A percentile compares a stretch with the other conserved stretches of the same genome.
Conservation (phyloP, 306 rosid genomes). For the Glycine tomentella region DNA sequence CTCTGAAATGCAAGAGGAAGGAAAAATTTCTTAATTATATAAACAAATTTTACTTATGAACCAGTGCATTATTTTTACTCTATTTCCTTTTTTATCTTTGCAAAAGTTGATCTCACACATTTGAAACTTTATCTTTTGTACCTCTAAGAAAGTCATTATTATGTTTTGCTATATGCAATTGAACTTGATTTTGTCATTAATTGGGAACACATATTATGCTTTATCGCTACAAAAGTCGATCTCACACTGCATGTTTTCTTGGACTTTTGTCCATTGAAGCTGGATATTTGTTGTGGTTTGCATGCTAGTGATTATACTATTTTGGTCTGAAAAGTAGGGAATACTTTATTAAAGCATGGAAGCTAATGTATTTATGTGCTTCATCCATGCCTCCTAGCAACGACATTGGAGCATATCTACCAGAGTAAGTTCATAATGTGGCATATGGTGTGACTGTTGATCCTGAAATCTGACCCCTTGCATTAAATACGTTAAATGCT, state of each 20-base stretch:
- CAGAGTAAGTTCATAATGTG: constrained; percentile 83
- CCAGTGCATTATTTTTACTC: not conserved
- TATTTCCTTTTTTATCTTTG: not conserved
- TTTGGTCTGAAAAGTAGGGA: constrained; percentile 61
- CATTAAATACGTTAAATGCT: constrained; percentile 82
- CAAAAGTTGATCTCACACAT: not conserved
- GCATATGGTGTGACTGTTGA: constrained; percentile 67
- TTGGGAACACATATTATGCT: not conserved
- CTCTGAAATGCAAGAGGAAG: constrained; percentile 1
- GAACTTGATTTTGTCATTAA: constrained; percentile 1
- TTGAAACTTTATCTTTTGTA: not conserved
- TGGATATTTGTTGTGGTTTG: not conserved
- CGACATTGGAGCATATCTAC: constrained; percentile 83
- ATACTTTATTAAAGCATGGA: constrained; percentile 88
- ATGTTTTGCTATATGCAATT: constrained; percentile 8
- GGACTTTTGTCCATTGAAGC: constrained; percentile 20
- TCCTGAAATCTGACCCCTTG: constrained; percentile 77
- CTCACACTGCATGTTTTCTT: constrained; percentile 14
- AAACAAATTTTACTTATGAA: not conserved
- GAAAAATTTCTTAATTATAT: not conserved
- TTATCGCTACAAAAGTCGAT: constrained; percentile 80
- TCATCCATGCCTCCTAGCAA: constrained; percentile 96
- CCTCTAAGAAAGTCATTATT: constrained; percentile 6
- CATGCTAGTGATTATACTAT: constrained; percentile 32
- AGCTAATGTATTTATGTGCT: constrained; percentile 85